Percentiles rank a stretch among this genome's conserved stretches.
phyloP scores from a whole-genome alignment of 768 basidiomycete genomes.

The Pulveroboletus sp. region DNA sequence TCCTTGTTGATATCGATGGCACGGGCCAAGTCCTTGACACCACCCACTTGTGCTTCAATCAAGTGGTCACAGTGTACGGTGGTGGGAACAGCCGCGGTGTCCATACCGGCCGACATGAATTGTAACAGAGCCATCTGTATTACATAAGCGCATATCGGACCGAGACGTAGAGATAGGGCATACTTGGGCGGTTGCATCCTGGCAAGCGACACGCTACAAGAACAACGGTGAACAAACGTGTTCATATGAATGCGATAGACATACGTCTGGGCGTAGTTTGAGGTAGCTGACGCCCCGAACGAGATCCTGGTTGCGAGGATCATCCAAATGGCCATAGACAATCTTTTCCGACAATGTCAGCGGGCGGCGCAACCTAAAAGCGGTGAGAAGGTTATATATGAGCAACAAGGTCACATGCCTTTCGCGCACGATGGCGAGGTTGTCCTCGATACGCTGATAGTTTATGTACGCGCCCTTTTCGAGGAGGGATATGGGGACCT shows the following conservation, averaged over 20 bases:
- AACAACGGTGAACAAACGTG: constrained; percentile 1
- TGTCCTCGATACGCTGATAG: constrained; percentile 98
- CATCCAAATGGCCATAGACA: constrained; percentile 96
- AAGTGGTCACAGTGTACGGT: constrained; percentile 99
- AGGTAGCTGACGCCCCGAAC: constrained; percentile 91
- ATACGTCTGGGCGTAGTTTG: constrained; percentile 94
- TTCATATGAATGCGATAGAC: constrained; percentile 29
- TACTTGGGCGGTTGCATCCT: constrained; percentile 88
- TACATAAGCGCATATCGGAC: constrained; percentile 25
- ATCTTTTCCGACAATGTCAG: constrained; percentile 96
- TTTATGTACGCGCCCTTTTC: constrained; percentile 85
- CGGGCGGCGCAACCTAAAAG: constrained; percentile 75
- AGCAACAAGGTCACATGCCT: constrained; percentile 59
- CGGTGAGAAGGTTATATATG: neutral
- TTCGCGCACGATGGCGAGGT: constrained; percentile 82
- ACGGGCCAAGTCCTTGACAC: constrained; percentile 89
- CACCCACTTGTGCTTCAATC: constrained; percentile 95
- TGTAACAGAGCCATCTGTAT: constrained; percentile 96
- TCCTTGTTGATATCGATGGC: constrained; percentile 95
- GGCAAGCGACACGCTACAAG: constrained; percentile 78
- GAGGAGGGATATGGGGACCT: constrained; percentile 85
- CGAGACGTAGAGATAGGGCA: constrained; percentile 21
- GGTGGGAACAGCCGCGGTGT: constrained; percentile 95
- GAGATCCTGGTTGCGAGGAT: constrained; percentile 89
- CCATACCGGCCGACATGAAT: constrained; percentile 99